Evolutionary conservation across 441 rosid species (phyloP).

Genomic region (Gossypium gossypioides): DNA sequence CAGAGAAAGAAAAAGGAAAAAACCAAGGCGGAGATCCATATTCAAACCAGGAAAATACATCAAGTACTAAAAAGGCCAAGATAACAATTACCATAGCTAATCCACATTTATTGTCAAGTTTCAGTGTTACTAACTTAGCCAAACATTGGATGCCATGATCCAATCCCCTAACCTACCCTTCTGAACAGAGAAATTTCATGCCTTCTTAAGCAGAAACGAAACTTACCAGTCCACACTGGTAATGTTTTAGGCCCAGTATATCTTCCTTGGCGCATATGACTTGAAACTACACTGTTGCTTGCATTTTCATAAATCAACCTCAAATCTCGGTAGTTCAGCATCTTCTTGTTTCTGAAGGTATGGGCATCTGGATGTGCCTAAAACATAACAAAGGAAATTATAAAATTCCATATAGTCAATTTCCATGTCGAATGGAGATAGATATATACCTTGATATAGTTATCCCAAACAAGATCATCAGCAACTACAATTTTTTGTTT

Average conservation of each 20-base stretch:
- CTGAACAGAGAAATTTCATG: background rate
- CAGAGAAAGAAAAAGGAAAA: background rate
- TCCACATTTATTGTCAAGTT: conserved; percentile 1
- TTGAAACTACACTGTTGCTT: conserved; percentile 18
- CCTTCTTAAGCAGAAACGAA: background rate
- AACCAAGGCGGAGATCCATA: background rate
- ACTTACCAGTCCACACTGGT: conserved; percentile 23
- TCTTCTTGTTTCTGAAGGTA: conserved; percentile 27
- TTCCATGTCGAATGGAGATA: conserved; percentile 3
- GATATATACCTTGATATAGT: conserved; percentile 28
- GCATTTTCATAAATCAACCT: conserved; percentile 30
- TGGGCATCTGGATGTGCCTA: conserved; percentile 35
- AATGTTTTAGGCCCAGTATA: conserved; percentile 16
- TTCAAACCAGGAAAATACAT: background rate
- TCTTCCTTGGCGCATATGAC: conserved; percentile 15
- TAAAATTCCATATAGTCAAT: conserved; percentile 7
- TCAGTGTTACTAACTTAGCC: background rate
- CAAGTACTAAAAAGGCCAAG: background rate
- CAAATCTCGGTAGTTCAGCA: conserved; percentile 36
- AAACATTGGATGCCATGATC: background rate
- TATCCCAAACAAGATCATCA: conserved; percentile 36
- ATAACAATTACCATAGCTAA: background rate
- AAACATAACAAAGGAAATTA: conserved; percentile 12
- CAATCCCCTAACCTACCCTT: background rate
- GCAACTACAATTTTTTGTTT: conserved; percentile 28